Base-by-base conservation (phyloP, 768 basidiomycete genomes). In the Pleurotus sapidus region DNA sequence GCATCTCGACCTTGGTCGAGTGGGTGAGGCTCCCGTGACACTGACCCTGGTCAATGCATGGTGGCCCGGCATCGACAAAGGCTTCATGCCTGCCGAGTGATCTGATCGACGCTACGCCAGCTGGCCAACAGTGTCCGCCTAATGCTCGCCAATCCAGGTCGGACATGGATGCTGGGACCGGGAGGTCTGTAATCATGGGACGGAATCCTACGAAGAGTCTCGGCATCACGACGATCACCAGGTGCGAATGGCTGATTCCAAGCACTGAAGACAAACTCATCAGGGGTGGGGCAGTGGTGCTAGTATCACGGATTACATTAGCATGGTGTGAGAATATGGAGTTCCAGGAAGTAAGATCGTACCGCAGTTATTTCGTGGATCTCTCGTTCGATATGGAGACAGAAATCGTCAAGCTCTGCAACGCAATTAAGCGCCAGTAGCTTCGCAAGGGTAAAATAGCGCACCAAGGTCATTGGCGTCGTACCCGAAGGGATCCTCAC, bases 211-310 rank as follows among this genome's bases (percentile, higher is more conserved):
- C 80, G 63, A 50, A 90, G 77, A 55, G 85, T 81, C 37, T 78
- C 68, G 0, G 86, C 88, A 18, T 67, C 78, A 46, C 84, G 81
- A 12, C 75, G 72, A 63, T 89, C 85, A 7, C 75, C 73, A 7
- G 89, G 89, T 6, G 84, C 81, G 72, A 90, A 87, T 0, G 89
- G 88, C 68, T 87, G 82, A 68, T 89, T 91, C 68, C 77, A 73
- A 37, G 74, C 54, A 47, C 70, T 81, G 71, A 84, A 86, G 62
- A 87, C 66, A 67, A 78, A 87, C 1, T 73, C 61, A n/a, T 75
- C 65, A 1, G 86, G 83, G 20, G 81, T 73, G 34, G 81, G 79
- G 40, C 73, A 71, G 9, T 82, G 79, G 72, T 88, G 84, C 83
- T 77, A 54, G 12, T 55, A 68, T 15, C 51, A 60, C 49, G 63